phyloP scores from a whole-genome alignment of 257 asterid genomes.

The Solanum clarkiae region DNA sequence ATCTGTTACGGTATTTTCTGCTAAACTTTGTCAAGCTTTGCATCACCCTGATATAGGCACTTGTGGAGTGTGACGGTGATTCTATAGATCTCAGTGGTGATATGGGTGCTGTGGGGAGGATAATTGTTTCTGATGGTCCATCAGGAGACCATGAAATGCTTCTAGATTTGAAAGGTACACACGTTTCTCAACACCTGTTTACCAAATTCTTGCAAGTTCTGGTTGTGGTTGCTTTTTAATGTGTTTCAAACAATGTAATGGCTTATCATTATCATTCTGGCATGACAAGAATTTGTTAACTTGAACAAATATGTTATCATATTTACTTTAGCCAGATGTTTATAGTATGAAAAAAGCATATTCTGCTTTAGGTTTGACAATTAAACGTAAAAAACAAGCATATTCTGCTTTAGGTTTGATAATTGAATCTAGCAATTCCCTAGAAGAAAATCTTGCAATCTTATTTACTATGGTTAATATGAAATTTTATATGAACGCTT shows the following conservation, averaged over 20 bases:
- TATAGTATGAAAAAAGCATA: neutral
- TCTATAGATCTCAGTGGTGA: conserved; percentile 94
- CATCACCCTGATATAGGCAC: conserved; percentile 38
- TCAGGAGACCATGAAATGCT: conserved; percentile 58
- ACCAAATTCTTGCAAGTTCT: neutral
- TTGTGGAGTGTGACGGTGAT: conserved; percentile 90
- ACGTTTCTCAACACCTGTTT: neutral
- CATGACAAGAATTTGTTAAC: neutral
- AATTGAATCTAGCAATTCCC: neutral
- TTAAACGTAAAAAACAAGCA: neutral
- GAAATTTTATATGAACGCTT: neutral
- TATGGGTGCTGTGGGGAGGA: conserved; percentile 78
- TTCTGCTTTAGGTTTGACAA: neutral
- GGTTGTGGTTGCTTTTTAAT: neutral
- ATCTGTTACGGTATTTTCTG: neutral
- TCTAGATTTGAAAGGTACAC: conserved; percentile 77
- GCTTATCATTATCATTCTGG: neutral
- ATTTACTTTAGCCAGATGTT: neutral
- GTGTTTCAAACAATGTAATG: neutral
- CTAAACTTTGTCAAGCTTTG: neutral
- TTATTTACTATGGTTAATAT: neutral
- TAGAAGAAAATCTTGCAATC: neutral
- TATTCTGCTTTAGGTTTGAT: neutral
- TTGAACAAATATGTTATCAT: neutral
- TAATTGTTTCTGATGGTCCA: conserved; percentile 52